Base-by-base conservation (phyloP, 441 rosid genomes). In the Croton laevigatus region DNA sequence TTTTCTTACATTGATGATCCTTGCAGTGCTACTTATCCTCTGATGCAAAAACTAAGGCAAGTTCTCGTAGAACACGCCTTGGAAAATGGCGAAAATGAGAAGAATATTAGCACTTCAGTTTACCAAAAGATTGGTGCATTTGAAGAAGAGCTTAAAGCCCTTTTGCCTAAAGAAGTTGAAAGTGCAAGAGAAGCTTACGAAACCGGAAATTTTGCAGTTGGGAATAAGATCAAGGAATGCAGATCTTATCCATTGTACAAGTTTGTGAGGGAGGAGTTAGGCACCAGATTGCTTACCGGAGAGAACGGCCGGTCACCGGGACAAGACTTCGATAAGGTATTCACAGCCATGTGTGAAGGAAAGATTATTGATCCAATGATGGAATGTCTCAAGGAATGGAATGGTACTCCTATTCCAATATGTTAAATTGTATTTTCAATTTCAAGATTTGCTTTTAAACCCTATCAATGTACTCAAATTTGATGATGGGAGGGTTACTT, bases 341-440 rank as follows among this genome's bases (percentile, higher is more conserved):
- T 82, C 76, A 75, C 82, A 1, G 93, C 93, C 0, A 76, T 90
- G 45, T 85, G 90, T 72, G 73, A 78, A 66, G 95, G 95, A 1
- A 87, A 86, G 78, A 65, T 83, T 70, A 86, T 88, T 69, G 93
- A 84, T 78, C 93, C 95, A 38, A 71, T 89, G 91, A 65, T 89
- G 75, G 91, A 88, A 4, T 89, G 95, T 58, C 89, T 89, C 49
- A 65, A 44, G 16, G 86, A 79, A 36, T 89, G 95, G 95, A 85
- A 88, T 69, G 95, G 95, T 37, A 84, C 86, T 55, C 95, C 89
- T 70, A 83, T 85, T 45, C 87, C 91, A n/a, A n/a, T n/a, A n/a
- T n/a, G n/a, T 22, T 68, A 27, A 2, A 3, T 68, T 68, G 8
- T 23, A 9, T 45, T 22, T 68, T 27, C 3, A 5, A 32, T 1